These are phyloP conservation scores for Penicillium sp. DNA, from an alignment of 2,329 filamentous ascomycete species.

Conservation along the genomic window DNA sequence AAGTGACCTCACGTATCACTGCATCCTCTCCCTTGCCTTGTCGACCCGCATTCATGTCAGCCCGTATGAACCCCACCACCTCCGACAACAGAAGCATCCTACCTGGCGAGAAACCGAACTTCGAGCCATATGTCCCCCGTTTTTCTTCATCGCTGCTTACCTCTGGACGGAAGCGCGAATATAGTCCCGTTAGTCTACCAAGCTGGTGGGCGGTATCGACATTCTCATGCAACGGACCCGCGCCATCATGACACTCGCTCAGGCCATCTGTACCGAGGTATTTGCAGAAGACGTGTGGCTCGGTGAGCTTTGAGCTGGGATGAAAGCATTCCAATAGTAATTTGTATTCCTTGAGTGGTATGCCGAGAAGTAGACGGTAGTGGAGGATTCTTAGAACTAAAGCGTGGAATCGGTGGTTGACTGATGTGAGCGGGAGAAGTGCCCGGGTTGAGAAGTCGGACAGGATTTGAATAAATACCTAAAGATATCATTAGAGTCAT, in stretches of 20 bases:
- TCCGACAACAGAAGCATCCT: slow-evolving; percentile 8
- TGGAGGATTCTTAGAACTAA: slow-evolving; percentile 65
- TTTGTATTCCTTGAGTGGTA: slow-evolving; percentile 60
- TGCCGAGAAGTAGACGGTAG: slow-evolving; percentile 60
- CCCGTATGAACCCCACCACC: slow-evolving; percentile 1
- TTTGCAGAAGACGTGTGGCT: slow-evolving; percentile 68
- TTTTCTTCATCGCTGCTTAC: slow-evolving; percentile 50
- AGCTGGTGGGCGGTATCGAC: slow-evolving; percentile 35
- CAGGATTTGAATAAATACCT: slow-evolving; percentile 56
- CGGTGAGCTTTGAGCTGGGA: slow-evolving; percentile 66
- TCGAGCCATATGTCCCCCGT: background rate
- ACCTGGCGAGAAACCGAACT: slow-evolving; percentile 15
- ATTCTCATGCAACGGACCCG: slow-evolving; percentile 40
- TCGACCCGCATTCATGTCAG: slow-evolving; percentile 12
- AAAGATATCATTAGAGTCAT: background rate
- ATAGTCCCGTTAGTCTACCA: slow-evolving; percentile 57
- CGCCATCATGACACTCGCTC: slow-evolving; percentile 43
- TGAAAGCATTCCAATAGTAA: slow-evolving; percentile 78
- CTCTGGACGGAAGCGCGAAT: slow-evolving; percentile 69
- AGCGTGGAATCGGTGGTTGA: slow-evolving; percentile 64
- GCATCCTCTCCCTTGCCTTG: slow-evolving; percentile 3
- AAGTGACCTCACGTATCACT: slow-evolving; percentile 60
- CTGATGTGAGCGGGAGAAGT: slow-evolving; percentile 58
- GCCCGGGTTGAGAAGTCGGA: slow-evolving; percentile 50
- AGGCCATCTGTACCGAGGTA: slow-evolving; percentile 65